Evolutionary conservation across 2,329 filamentous ascomycete species (phyloP).

Genomic region (Colletotrichum magnum): DNA sequence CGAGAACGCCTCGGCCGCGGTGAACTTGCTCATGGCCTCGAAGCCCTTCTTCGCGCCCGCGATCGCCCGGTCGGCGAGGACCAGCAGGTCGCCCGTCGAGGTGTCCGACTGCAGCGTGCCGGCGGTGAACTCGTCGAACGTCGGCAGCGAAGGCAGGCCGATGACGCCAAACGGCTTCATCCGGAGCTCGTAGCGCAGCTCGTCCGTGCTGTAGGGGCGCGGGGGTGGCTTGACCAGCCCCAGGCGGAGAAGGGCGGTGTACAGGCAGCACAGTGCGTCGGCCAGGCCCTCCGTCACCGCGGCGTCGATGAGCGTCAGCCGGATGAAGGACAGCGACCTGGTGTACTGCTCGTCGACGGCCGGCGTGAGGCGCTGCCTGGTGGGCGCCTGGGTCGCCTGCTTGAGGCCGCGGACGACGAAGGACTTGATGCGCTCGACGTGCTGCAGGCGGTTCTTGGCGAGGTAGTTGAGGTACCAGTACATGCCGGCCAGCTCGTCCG

Average conservation of each 20-base stretch:
- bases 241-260: slow-evolving; percentile 75
- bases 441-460: slow-evolving; percentile 75
- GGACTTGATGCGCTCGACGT: slow-evolving; percentile 80
- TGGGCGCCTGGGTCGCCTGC: slow-evolving; percentile 43
- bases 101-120: slow-evolving; percentile 58
- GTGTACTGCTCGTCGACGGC: slow-evolving; percentile 59
- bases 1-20: slow-evolving; percentile 67
- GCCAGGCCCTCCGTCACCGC: slow-evolving; percentile 72
- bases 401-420: slow-evolving; percentile 66
- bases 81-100: slow-evolving; percentile 57
- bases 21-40: slow-evolving; percentile 68
- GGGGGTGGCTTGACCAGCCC: slow-evolving; percentile 64
- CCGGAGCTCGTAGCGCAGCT: slow-evolving; percentile 83
- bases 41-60: slow-evolving; percentile 67
- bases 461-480: slow-evolving; percentile 91
- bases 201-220: slow-evolving; percentile 76
- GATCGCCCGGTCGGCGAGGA: slow-evolving; percentile 61
- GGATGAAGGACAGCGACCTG: slow-evolving; percentile 68
- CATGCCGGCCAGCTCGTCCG: slow-evolving; percentile 88
- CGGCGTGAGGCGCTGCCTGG: slow-evolving; percentile 44
- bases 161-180: slow-evolving; percentile 87
- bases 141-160: slow-evolving; percentile 76
- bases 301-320: slow-evolving; percentile 74
- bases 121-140: slow-evolving; percentile 71
- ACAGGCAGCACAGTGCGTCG: slow-evolving; percentile 72